Evolutionary conservation across 192 early-diverging fungal genomes (phyloP).

Genomic region (Coemansia sp.): DNA sequence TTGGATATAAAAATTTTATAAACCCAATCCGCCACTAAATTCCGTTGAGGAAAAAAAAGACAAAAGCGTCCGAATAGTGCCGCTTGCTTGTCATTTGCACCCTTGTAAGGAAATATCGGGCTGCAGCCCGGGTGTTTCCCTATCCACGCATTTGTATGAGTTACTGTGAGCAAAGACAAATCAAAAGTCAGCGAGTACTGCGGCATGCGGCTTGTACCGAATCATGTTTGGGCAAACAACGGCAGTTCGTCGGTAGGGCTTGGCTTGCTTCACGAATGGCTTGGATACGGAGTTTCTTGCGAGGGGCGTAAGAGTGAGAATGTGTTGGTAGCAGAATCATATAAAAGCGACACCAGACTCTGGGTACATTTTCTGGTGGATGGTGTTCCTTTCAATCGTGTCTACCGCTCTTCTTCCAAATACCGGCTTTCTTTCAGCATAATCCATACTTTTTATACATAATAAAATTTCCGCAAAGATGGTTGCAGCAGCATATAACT

Average conservation of each 20-base stretch:
- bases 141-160: neutral
- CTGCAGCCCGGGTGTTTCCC: neutral
- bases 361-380: neutral
- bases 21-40: neutral
- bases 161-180: neutral
- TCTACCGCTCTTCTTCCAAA: neutral
- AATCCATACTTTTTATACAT: neutral
- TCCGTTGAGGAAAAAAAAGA: neutral
- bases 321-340: neutral
- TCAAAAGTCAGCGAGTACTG: neutral
- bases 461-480: neutral
- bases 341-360: neutral
- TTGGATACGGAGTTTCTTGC: neutral
- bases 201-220: constrained; percentile 1
- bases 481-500: neutral
- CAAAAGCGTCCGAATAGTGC: neutral
- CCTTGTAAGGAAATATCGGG: neutral
- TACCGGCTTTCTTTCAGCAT: too few species aligned
- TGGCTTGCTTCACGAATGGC: neutral
- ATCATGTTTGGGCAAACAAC: neutral
- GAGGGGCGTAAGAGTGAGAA: neutral
- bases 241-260: neutral
- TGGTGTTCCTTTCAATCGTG: neutral
- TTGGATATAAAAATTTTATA: neutral
- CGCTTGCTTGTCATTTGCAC: neutral